phyloP scores from a whole-genome alignment of 2,329 filamentous ascomycete genomes.

The Talaromyces verruculosus region DNA sequence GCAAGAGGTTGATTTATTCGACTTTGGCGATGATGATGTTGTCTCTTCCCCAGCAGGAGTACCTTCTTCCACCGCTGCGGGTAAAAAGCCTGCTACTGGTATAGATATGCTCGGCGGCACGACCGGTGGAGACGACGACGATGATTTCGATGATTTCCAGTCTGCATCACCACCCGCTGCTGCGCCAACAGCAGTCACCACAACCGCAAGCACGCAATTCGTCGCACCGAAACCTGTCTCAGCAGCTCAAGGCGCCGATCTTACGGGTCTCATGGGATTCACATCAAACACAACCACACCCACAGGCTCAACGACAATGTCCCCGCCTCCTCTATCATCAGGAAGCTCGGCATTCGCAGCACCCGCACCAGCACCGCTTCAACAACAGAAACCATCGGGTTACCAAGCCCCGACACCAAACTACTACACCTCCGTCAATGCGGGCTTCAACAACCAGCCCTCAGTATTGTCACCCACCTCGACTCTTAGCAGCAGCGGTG shows the following conservation, averaged over 20 bases:
- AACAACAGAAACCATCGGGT: conserved; percentile 56
- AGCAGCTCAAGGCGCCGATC: conserved; percentile 63
- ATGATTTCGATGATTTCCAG: conserved; percentile 96
- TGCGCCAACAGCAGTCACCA: conserved; percentile 51
- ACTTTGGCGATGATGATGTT: conserved; percentile 76
- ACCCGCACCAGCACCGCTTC: conserved; percentile 4
- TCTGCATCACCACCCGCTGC: conserved; percentile 51
- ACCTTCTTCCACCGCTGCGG: conserved; percentile 40
- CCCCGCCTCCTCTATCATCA: conserved; percentile 56
- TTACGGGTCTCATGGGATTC: conserved; percentile 76
- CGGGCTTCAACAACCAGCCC: conserved; percentile 34
- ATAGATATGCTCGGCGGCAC: conserved; percentile 49
- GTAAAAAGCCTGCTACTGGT: conserved; percentile 47
- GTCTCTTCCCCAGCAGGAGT: conserved; percentile 32
- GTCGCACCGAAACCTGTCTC: conserved; percentile 22
- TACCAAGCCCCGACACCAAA: conserved; percentile 83
- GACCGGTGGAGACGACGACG: conserved; percentile 74
- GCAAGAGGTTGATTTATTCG: conserved; percentile 89
- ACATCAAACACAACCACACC: conserved; percentile 77
- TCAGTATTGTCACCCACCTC: conserved; percentile 21
- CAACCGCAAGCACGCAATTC: conserved; percentile 41
- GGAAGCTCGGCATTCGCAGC: conserved; percentile 17
- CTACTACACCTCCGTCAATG: conserved; percentile 82
- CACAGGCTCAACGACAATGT: conserved; percentile 58
- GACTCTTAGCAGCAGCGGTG: neutral